These are phyloP conservation scores for Danielia reshetovae DNA, from an alignment of 805 yeast species.

Conservation along the genomic window DNA sequence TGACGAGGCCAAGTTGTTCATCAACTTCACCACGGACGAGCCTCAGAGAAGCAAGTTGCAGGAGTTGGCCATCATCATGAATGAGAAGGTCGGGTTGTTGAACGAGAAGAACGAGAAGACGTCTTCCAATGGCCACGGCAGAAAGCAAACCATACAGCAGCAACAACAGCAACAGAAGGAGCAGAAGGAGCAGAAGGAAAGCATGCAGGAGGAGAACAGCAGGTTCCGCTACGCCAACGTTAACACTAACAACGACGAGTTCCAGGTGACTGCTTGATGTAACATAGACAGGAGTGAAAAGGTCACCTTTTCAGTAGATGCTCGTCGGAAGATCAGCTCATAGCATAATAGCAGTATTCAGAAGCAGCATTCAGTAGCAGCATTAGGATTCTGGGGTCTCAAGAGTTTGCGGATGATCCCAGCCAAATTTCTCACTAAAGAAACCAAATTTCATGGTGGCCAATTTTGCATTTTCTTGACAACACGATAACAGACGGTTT, in stretches of 20 bases:
- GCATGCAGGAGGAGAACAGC: constrained; percentile 34
- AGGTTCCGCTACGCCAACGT: constrained; percentile 44
- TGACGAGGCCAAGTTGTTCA: constrained; percentile 57
- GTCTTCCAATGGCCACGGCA: constrained; percentile 67
- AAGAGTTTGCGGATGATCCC: too few species aligned
- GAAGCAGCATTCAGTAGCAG: too few species aligned
- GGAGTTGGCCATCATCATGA: constrained; percentile 78
- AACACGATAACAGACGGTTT: too few species aligned
- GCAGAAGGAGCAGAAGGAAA: constrained; percentile 28
- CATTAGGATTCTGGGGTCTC: too few species aligned
- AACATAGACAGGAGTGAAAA: too few species aligned
- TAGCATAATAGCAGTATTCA: too few species aligned
- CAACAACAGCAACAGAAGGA: constrained; percentile 32
- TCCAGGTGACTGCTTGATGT: constrained; percentile 22
- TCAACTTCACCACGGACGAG: constrained; percentile 64
- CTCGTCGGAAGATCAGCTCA: too few species aligned
- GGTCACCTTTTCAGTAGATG: too few species aligned
- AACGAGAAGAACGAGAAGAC: constrained; percentile 84
- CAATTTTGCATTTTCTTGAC: too few species aligned
- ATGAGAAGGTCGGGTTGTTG: constrained; percentile 73
- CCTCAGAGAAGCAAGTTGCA: constrained; percentile 82
- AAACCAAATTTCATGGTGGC: too few species aligned
- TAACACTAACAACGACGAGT: constrained; percentile 41
- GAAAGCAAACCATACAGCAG: constrained; percentile 37
- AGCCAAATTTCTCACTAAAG: too few species aligned